Conservation (phyloP, 257 asterid genomes). For the Linaria vulgaris region DNA sequence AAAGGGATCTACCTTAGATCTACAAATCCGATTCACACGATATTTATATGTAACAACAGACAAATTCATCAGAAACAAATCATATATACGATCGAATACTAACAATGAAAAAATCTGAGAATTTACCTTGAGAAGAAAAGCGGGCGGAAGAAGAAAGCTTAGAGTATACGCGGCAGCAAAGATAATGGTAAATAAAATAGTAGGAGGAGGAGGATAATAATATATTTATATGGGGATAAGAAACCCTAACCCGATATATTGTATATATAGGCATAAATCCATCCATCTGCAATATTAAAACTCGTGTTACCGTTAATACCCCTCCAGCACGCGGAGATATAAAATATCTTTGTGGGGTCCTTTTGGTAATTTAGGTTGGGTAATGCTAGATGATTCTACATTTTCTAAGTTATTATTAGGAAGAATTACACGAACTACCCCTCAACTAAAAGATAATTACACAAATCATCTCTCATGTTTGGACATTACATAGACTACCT, state of each 20-base stretch:
- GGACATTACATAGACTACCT: too few relatives aligned
- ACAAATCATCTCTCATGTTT: too few relatives aligned
- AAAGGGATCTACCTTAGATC: background rate
- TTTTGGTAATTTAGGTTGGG: too few relatives aligned
- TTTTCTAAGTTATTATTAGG: too few relatives aligned
- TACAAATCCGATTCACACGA: background rate
- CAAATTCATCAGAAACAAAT: background rate
- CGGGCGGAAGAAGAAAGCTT: background rate
- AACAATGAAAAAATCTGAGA: background rate
- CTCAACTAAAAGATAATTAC: too few relatives aligned
- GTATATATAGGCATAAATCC: background rate
- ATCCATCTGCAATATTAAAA: too few relatives aligned
- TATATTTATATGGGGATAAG: background rate
- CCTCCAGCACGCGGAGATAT: too few relatives aligned
- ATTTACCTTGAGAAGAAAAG: background rate
- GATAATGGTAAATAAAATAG: too few relatives aligned
- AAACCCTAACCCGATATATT: background rate
- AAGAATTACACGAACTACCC: too few relatives aligned
- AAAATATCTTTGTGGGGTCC: too few relatives aligned
- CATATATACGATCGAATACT: background rate
- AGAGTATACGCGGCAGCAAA: background rate
- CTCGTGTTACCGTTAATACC: too few relatives aligned
- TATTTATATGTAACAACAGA: background rate
- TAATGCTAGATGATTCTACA: too few relatives aligned
- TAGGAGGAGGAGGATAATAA: background rate